Base-by-base conservation (phyloP, 495 filamentous ascomycete species). In the Aspergillus carlsbadensis region DNA sequence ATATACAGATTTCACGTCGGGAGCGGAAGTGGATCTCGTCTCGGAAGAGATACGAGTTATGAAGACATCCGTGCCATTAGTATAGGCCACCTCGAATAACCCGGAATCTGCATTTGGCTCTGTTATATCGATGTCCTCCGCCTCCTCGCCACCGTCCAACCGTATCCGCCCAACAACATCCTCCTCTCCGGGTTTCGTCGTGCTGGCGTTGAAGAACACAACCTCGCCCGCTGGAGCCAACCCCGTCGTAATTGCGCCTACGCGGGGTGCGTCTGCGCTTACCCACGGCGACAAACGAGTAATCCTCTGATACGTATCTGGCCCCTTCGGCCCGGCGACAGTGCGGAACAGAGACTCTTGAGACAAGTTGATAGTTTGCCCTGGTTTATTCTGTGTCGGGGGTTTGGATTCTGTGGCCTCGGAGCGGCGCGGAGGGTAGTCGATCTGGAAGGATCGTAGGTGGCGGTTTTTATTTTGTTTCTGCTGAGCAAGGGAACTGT, bases 391-490 rank as follows among this genome's bases (percentile, higher is more conserved):
- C 58, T 56, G 64, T 61, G 39, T 59, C 52, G 17, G n/a, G 3
- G 26, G 18, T 15, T 50, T 57, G 29, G 26, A 14, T 17, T 43
- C 42, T n/a, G 18, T 40, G 36, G 54, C 33, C 11, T 57, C 45
- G 20, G 45, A 26, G 24, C 54, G 54, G 39, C 56, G 63, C 39
- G 57, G 66, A 15, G 74, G 80, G 39, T 72, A 74, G 45, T 81
- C 74, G 56, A 93, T 77, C 41, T 77, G 68, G 62, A 96, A 94
- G n/a, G 90, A 78, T 43, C 92, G 80, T 54, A 98, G 82, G 70
- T 98, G 94, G 61, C 90, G 81, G 65, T 98, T 98, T 64, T 86
- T 90, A 26, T 88, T 90, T 55, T 84, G 83, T 61, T 84, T 72
- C 46, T 89, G 80, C 39, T 91, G 83, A 1, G 71, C 78, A 26